phyloP scores from a whole-genome alignment of 2,329 filamentous ascomycete species.

The Alternaria sp. region DNA sequence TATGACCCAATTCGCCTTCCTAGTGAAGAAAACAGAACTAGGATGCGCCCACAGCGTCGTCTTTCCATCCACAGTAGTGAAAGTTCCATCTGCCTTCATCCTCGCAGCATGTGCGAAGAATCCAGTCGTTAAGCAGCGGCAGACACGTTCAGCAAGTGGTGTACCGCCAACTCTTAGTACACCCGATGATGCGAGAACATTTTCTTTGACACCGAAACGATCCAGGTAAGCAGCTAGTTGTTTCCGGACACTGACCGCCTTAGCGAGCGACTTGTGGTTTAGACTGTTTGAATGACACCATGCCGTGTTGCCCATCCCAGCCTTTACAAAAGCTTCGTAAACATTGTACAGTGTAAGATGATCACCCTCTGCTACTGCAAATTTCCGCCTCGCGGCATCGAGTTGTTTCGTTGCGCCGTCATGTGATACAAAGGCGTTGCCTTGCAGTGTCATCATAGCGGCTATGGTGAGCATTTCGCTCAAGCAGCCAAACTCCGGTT shows the following conservation, averaged over 20 bases:
- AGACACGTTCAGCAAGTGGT: constrained; percentile 74
- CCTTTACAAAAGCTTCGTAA: constrained; percentile 87
- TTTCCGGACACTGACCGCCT: constrained; percentile 83
- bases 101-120: constrained; percentile 93
- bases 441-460: constrained; percentile 89
- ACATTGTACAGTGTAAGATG: constrained; percentile 92
- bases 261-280: constrained; percentile 83
- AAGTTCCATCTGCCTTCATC: constrained; percentile 93
- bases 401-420: constrained; percentile 78
- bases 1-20: constrained; percentile 95
- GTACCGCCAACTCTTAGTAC: constrained; percentile 53
- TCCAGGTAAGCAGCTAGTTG: constrained; percentile 90
- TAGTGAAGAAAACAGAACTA: constrained; percentile 92
- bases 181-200: constrained; percentile 56
- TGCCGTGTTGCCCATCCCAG: constrained; percentile 79
- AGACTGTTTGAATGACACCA: constrained; percentile 89
- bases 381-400: constrained; percentile 78
- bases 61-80: constrained; percentile 82
- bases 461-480: constrained; percentile 90
- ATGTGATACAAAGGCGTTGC: constrained; percentile 82
- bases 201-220: constrained; percentile 74
- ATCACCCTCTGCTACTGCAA: constrained; percentile 92
- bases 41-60: constrained; percentile 87
- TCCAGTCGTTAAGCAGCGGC: constrained; percentile 83
- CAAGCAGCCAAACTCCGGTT: constrained; percentile 73